Base-by-base conservation (phyloP, 176 grass and related monocot genomes). In the Bothriochloa decipiens region DNA sequence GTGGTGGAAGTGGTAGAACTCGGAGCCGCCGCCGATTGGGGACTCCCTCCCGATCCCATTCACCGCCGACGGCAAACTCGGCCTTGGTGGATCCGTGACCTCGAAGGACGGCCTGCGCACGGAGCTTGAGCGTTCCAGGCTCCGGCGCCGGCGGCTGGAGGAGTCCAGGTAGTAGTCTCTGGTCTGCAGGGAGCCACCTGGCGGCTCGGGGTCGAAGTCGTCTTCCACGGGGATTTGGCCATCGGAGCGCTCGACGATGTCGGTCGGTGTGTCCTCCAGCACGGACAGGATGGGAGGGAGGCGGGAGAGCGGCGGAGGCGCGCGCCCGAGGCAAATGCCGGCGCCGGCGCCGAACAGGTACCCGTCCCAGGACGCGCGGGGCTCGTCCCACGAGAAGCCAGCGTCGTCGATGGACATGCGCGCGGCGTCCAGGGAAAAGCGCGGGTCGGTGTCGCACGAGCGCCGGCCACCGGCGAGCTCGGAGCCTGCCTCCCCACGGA, bases 391-490 rank as follows among this genome's bases (percentile, higher is more conserved):
- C 2, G 82, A 86, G 80, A 92, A 96, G 20, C 86, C 82, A 9
- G 91, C 93, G 72, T 99, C 97, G 79, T 99, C 97, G 61, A 99
- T 72, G 58, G 97, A 99, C 91, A 99, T 94, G 72, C 93, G 91
- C 50, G 89, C 89, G 46, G 93, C 95, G 68, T 98, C 95, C 27
- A 98, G 85, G 7, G 95, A 98, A 87, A 95, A 98, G 1, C 95
- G 90, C 17, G 95, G 95, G 79, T 98, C 95, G 11, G 92, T 98
- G 68, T 98, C 95, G 15, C 95, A 98, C 20, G 95, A 98, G 17
- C 95, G 87, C 76, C 95, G 84, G 61, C 90, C 95, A 20, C 81
- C 47, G 41, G 82, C 86, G 32, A 95, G 67, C 65, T 97, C 95
- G 50, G 95, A 91, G 27, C 81, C 87, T 11, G 79, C 72, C 23